These are phyloP conservation scores for Acidomyces sp. DNA, from an alignment of 495 filamentous ascomycete genomes.

Conservation along the genomic window DNA sequence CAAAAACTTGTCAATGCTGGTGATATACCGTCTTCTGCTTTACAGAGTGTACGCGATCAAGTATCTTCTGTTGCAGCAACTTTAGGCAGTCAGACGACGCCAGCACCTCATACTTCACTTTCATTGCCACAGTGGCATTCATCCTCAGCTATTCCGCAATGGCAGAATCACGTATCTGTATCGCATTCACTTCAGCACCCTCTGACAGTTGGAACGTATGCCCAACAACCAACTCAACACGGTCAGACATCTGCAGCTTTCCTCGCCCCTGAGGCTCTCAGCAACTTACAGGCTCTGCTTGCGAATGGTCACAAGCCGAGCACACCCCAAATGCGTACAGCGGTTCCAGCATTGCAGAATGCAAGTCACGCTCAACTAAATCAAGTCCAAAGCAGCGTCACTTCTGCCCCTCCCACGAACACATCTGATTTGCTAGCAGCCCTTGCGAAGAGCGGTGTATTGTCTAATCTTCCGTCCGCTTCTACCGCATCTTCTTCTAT, in stretches of 20 bases:
- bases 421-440: constrained; percentile 16
- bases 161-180: constrained; percentile 1
- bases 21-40: too few relatives aligned
- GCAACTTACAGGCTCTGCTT: constrained; percentile 14
- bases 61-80: too few relatives aligned
- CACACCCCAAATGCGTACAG: constrained; percentile 17
- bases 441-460: constrained; percentile 10
- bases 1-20: background rate
- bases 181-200: constrained; percentile 8
- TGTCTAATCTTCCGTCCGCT: background rate
- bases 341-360: constrained; percentile 9
- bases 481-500: background rate
- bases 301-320: constrained; percentile 16
- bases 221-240: constrained; percentile 3
- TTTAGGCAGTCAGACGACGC: too few relatives aligned
- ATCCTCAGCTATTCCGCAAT: constrained; percentile 15
- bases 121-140: too few relatives aligned
- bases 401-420: constrained; percentile 11
- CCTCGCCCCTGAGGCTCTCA: constrained; percentile 11
- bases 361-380: constrained; percentile 14
- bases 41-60: too few relatives aligned
- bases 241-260: constrained; percentile 4
- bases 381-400: constrained; percentile 12
- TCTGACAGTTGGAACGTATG: constrained; percentile 1
- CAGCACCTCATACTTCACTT: too few relatives aligned